Base-by-base conservation (phyloP, 805 yeast genomes). In the Komagataella kurtzmanii region DNA sequence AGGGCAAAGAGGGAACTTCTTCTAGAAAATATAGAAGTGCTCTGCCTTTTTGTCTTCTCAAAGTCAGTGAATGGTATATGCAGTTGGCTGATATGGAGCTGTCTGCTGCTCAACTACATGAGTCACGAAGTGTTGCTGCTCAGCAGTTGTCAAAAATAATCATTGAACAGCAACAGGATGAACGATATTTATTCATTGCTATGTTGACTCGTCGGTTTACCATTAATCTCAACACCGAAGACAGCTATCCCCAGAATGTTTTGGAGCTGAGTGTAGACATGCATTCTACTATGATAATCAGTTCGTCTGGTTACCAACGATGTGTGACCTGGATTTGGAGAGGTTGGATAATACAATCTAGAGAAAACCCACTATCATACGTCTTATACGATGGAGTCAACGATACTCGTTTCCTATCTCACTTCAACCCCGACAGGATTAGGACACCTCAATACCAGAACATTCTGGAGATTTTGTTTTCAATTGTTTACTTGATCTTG, bases 291-390 rank as follows among this genome's bases (percentile, higher is more conserved):
- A 73, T 75, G 19, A 82, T 88, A 17, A 86, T 89, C 58, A 82
- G 88, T 2, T 79, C 95, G 0, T 70, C 83, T 7, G 96, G 96
- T 0, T 88, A 80, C 64, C 96, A 88, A 65, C 70, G 95, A 51
- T 87, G 96, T 67, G 75, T 88, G 59, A 80, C 83, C 57, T 88
- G 96, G 95, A 65, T 88, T 49, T 88, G 97, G 97, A 71, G 90
- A 52, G 97, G 97, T 24, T 87, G 96, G 95, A 85, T 88, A 55
- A 74, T 85, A 50, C 96, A 88, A 65, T 77, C 84, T 19, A 77
- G 81, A 10, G 65, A 63, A 12, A 88, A 87, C 61, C 87, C 93
- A 5, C 74, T 77, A 21, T 79, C 81, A 14, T 88, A 84, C 58
- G 81, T 79, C 23, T 60, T 82, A 52, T 87, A 83, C 63, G 76